Percentiles rank a stretch among this genome's conserved stretches.
Evolutionary conservation across 129 eudicot species (phyloP).

Genomic region (Pulicaria dysenterica): DNA sequence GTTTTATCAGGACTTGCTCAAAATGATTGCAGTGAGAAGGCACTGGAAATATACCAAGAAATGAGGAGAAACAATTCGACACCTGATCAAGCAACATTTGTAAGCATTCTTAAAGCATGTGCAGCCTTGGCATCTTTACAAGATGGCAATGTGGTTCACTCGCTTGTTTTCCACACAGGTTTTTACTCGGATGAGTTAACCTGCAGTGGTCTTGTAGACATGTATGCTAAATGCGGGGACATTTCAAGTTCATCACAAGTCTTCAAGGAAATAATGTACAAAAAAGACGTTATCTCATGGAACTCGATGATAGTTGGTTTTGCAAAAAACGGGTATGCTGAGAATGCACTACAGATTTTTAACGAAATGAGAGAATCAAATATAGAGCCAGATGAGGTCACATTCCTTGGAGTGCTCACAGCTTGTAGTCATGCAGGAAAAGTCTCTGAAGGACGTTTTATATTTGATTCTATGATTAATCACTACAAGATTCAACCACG

Average conservation of each 20-base stretch:
- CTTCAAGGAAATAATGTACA: constrained; percentile 59
- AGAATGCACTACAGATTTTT: constrained; percentile 57
- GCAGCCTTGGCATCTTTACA: constrained; percentile 64
- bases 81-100: constrained; percentile 97
- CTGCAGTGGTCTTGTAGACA: constrained; percentile 81
- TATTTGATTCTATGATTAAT: constrained; percentile 57
- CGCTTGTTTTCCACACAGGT: constrained; percentile 65
- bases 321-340: constrained; percentile 81
- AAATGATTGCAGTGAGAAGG: constrained; percentile 59
- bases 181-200: constrained; percentile 76
- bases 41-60: constrained; percentile 56
- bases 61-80: constrained; percentile 63
- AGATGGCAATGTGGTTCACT: constrained; percentile 71
- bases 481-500: constrained; percentile 60
- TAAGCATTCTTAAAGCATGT: constrained; percentile 76
- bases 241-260: constrained; percentile 59
- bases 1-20: constrained; percentile 72
- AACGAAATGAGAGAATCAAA: constrained; percentile 56
- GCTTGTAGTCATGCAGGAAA: constrained; percentile 91
- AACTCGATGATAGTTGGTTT: constrained; percentile 89
- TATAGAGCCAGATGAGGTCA: constrained; percentile 79
- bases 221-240: constrained; percentile 99
- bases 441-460: constrained; percentile 69
- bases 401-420: constrained; percentile 84
- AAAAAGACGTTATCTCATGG: constrained; percentile 78